Percentiles rank a stretch among this genome's conserved stretches.
Conservation (phyloP, 805 yeast species). For the Spathaspora gorwiae region DNA sequence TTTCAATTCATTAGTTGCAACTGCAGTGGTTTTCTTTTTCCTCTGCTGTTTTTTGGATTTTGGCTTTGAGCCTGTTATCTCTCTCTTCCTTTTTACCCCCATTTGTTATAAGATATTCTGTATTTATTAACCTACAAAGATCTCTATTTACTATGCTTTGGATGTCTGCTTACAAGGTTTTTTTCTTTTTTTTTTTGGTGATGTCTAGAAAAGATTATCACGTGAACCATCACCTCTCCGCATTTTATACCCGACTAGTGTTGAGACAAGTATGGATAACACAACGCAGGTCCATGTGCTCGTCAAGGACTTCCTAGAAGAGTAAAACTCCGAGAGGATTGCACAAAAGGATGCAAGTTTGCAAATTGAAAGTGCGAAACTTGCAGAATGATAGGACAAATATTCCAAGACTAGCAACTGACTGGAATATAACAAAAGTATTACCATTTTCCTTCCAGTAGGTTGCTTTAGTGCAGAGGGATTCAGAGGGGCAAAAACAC, state of each 20-base stretch:
- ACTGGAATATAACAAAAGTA: constrained; percentile 1
- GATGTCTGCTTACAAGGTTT: background rate
- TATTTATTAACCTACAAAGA: background rate
- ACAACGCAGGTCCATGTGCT: background rate
- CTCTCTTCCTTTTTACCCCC: constrained; percentile 22
- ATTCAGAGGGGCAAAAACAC: too few species aligned
- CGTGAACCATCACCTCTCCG: background rate
- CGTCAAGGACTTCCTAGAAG: background rate
- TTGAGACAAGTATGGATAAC: background rate
- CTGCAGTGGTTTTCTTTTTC: constrained; percentile 16
- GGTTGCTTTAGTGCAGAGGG: background rate
- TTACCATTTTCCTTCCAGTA: background rate
- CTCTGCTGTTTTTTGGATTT: constrained; percentile 14
- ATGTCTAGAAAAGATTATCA: background rate
- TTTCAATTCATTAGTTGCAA: background rate
- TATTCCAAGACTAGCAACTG: constrained; percentile 4
- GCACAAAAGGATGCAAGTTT: background rate
- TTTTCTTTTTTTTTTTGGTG: background rate
- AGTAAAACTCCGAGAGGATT: background rate
- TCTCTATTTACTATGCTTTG: background rate
- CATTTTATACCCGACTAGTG: background rate
- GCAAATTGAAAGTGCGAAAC: constrained; percentile 1
- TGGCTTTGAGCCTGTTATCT: constrained; percentile 12
- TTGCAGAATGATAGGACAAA: constrained; percentile 1
- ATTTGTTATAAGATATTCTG: background rate